phyloP scores from a whole-genome alignment of 1,284 basidiomycete genomes.

The Cutaneotrichosporon dermatis region DNA sequence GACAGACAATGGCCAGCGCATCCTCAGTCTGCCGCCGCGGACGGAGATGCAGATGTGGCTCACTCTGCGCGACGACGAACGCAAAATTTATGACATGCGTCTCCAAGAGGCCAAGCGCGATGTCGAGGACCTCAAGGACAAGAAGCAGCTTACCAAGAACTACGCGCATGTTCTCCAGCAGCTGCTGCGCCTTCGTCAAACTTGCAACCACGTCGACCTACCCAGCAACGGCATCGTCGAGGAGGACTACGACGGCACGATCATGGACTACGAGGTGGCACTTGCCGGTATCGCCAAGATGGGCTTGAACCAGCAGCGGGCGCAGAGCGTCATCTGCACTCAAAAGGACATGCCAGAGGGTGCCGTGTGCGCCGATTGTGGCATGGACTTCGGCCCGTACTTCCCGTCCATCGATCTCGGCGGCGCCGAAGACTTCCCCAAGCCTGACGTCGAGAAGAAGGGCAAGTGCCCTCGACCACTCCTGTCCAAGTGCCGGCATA shows the following conservation, averaged over 20 bases:
- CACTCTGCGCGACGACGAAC: conserved; percentile 76
- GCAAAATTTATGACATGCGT: conserved; percentile 85
- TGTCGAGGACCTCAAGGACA: conserved; percentile 67
- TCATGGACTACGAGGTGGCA: conserved; percentile 67
- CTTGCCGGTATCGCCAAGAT: conserved; percentile 68
- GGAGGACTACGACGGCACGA: conserved; percentile 58
- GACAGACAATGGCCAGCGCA: conserved; percentile 71
- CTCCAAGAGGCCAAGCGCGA: conserved; percentile 29
- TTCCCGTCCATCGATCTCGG: conserved; percentile 44
- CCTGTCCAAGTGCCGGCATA: conserved; percentile 87
- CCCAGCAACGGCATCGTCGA: conserved; percentile 56
- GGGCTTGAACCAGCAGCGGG: conserved; percentile 72
- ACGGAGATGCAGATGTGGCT: conserved; percentile 79
- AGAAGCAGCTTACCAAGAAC: conserved; percentile 84
- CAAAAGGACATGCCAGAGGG: conserved; percentile 73
- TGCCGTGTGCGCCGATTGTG: conserved; percentile 82
- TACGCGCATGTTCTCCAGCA: conserved; percentile 97
- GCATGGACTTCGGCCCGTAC: conserved; percentile 64
- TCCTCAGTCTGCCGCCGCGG: conserved; percentile 82
- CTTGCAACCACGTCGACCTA: conserved; percentile 92
- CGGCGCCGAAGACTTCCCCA: conserved; percentile 55
- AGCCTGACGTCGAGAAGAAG: conserved; percentile 32
- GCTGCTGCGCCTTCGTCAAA: conserved; percentile 88
- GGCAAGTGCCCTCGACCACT: conserved; percentile 50
- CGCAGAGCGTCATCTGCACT: conserved; percentile 71